A percentile compares a stretch with the other conserved stretches of the same genome.
phyloP scores from a whole-genome alignment of 208 protist species.

The Polymyxa betae region DNA sequence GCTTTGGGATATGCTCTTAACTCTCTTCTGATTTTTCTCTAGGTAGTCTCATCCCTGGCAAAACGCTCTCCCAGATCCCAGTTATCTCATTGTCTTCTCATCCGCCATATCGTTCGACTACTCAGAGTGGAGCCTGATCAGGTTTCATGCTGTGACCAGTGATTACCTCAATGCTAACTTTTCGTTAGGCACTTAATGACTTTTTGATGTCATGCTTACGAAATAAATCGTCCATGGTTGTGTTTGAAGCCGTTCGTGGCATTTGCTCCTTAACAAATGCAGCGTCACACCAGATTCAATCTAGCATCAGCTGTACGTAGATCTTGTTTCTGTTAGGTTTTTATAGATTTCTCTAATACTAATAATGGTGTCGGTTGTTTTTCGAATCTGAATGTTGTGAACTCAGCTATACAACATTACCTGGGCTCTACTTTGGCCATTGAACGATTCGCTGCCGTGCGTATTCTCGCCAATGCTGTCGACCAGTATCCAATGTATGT shows the following conservation, averaged over 20 bases:
- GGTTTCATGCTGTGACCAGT: neutral
- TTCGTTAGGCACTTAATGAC: neutral
- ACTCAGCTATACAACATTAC: constrained; percentile 84
- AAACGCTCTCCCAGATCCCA: constrained; percentile 83
- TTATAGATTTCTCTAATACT: neutral
- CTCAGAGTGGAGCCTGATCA: constrained; percentile 84
- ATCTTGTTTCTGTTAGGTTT: constrained; percentile 18
- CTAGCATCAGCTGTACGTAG: constrained; percentile 58
- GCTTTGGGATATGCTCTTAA: neutral
- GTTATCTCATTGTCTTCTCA: constrained; percentile 89
- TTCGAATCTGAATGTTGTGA: neutral
- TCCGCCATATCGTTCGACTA: constrained; percentile 87
- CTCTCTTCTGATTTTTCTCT: neutral
- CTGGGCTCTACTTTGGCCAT: constrained; percentile 86
- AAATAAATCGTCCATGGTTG: constrained; percentile 89
- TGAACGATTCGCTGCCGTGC: constrained; percentile 89
- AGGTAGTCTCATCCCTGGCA: constrained; percentile 80
- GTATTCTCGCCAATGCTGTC: constrained; percentile 83
- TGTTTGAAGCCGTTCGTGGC: constrained; percentile 93
- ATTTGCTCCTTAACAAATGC: constrained; percentile 88
- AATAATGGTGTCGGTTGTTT: neutral
- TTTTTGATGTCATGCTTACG: constrained; percentile 73
- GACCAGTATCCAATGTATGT: constrained; percentile 55
- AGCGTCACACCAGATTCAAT: constrained; percentile 71
- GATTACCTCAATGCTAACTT: neutral